Base-by-base conservation (phyloP, 345 rosid species). In the Syzygium jambos region DNA sequence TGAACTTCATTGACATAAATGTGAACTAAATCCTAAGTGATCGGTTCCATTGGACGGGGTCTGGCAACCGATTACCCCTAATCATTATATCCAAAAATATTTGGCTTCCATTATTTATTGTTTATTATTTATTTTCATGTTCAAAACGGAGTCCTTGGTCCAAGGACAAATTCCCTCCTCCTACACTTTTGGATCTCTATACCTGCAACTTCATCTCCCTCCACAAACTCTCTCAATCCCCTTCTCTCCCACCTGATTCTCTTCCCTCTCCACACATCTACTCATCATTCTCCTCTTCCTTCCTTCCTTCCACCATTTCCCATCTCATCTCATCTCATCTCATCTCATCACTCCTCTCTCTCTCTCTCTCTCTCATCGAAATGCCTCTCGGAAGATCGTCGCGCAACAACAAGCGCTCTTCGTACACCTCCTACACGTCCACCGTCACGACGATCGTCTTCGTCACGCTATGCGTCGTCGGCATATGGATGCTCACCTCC, bases 401-500 rank as follows among this genome's bases (percentile, higher is more conserved):
- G 10, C 96, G 99, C 43, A 87, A 85, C 65, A 90, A 65, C 86
- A 95, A 94, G 92, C 93, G 95, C 56, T 51, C 91, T 46, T 90
- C 94, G 4, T 87, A 93, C 51, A 55, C 92, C 49, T 93, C 98
- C 1, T 93, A 94, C 89, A 88, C 83, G 12, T 86, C 87, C 27
- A 59, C 86, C 86, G 68, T 96, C 57, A 95, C 95, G 43, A 95
- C 96, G 17, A 82, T 98, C 9, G 87, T 93, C 23, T 95, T 98
- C 87, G 91, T 95, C 9, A 91, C 93, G 78, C 78, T 98, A 16
- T 95, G 98, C 73, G 94, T 94, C 34, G 25, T 98, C 0, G 99
- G 96, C 51, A 95, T 95, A 2, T 98, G 98, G 99, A 93, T 95
- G 97, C 93, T 96, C 22, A 90, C 93, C 57, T 92, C 94, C 9